Evolutionary conservation across 805 yeast species (phyloP), one percentile per base, ranked within the genome.

Genomic region (Tetrapisispora namnaoensis): DNA sequence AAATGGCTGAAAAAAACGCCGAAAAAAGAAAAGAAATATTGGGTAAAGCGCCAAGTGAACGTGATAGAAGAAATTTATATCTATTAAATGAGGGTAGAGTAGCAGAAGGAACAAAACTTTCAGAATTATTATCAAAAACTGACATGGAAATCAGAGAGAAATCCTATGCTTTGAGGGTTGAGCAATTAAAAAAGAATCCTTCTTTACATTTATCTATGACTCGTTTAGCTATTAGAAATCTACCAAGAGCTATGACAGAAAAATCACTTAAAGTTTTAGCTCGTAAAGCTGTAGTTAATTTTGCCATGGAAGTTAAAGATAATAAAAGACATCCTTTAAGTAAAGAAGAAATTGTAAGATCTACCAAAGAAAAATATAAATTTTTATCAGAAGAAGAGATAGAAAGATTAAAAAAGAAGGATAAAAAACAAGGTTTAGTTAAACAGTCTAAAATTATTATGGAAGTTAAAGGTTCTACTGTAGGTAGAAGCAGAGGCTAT

Each of bases 401-500:
- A 42, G 67, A 55, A 17, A 60, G 55, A 32, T 55, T 53, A 42
- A 72, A 72, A 51, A 81, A 80, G 57, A 80, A 74, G 53, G 77
- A 79, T 48, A 87, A 85, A 62, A 83, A 88, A 58, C 79, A 77
- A 42, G 99, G 99, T 70, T 87, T 93, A 37, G 95, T 93, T 3
- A 83, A 79, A 66, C 98, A 93, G 69, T 85, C 97, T 24, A 93
- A 93, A 71, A 83, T 93, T 55, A 85, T 93, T 53, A 85, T 79
- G 75, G 99, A 93, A 69, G 86, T 87, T 41, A 91, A 90, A 65
- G 95, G 89, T 8, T 73, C 91, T 9, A 83, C 83, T 24, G 68
- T 75, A 28, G 99, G 99, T 49, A 78, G 99, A 67, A 82, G 93
- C 61, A 83, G 97, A 73, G 99, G 99, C 52, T 93, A 91, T 61